Evolutionary conservation across 2,329 filamentous ascomycete species (phyloP), one percentile per base, ranked within the genome.

Genomic region (Nakataea oryzae): DNA sequence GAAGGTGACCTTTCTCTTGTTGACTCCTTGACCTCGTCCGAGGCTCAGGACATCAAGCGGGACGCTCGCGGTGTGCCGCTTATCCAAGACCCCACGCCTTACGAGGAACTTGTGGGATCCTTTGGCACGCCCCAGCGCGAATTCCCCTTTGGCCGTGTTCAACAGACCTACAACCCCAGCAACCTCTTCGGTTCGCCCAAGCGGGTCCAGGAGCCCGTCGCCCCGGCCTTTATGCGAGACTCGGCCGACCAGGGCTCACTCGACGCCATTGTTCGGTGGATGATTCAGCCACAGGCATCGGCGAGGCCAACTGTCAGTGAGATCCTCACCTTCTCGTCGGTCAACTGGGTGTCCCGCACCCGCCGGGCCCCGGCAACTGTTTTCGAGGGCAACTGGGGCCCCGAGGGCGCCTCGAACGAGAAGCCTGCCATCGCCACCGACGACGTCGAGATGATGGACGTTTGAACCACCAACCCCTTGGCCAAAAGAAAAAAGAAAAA

Each of bases 341-440:
- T 96, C 61, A 83, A 82, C 64, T 99, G 95, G 90, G 88, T 96
- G 34, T 83, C 86, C 62, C 77, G 80, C 60, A 86, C 92, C 65
- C 86, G 92, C 62, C 86, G 89, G 62, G 90, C 92, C 13, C 90
- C 92, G 57, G 95, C 95, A n/a, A 97, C 92, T 0, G 87, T 99
- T 61, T 99, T 90, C 69, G 95, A 99, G 76, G 95, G 95, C 65
- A 95, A 91, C 72, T 99, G 93, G 89, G 95, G 95, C 4, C 93
- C 93, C 34, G 80, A 83, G 61, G 74, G 80, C 73, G 75, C 26
- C 73, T 74, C 7, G 72, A 70, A 69, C 57, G 63, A 62, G 50
- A 26, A 62, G 56, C 58, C 63, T 26, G 58, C 64, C 14, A 56
- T n/a, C n/a, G n/a, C 68, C 26, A 73, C 71, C 29, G 65, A 73